Base-by-base conservation (phyloP, 1,139 yeast species). In the Pneumocystis oryctolagi region DNA sequence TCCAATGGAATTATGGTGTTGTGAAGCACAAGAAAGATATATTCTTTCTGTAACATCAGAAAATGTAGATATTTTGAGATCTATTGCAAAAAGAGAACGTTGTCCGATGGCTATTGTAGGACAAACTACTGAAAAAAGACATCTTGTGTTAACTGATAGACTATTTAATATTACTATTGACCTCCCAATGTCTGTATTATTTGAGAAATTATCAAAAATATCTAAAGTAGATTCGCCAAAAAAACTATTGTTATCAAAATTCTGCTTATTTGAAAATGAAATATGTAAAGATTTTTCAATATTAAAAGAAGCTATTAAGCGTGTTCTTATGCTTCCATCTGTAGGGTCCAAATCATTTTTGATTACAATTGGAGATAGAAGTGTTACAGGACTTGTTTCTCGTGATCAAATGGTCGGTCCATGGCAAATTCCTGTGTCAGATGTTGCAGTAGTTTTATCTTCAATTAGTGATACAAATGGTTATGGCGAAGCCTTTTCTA, bases 381-480 rank as follows among this genome's bases (percentile, higher is more conserved):
- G 94, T 37, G 94, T 94, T 66, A 92, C 97, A 57, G 99, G 99
- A 61, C 81, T 94, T 69, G 87, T 92, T 67, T 97, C 95, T 71
- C 85, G 98, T 73, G 99, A 94, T 73, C 99, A 94, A 78, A 86
- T 90, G 86, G 97, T 94, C 66, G 99, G 99, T 59, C 98, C 98
- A 71, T 94, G 98, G 97, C 99, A 94, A 79, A 90, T 87, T 5
- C 98, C 99, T 59, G 98, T 94, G 31, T 94, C 98, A n/a, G 97
- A 94, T 74, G 97, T 89, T 64, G 98, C 96, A 75, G 97, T 92
- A 63, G 90, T 98, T 25, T 85, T 88, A 65, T 85, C 97, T 0
- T 87, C 97, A 1, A 80, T 89, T 63, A 97, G 95, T 69, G 86
- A 84, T 63, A 78, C 80, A 6, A 76, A 87, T 62, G 75, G 85